Percentiles rank a stretch among this genome's conserved stretches.
phyloP scores from a whole-genome alignment of 1,139 yeast species.

The Meyerozyma smithsonii region DNA sequence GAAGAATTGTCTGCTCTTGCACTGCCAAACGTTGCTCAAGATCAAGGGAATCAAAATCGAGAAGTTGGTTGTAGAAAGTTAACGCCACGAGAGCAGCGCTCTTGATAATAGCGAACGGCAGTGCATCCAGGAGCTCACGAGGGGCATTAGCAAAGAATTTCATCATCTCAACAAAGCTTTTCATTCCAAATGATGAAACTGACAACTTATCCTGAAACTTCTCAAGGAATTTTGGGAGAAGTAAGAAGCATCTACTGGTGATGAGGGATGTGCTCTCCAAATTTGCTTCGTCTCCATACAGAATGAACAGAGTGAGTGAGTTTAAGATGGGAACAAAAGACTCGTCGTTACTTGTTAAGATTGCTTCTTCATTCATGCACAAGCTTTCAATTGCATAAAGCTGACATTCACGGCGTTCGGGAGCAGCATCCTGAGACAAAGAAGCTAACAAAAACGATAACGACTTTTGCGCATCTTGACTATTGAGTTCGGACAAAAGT shows the following conservation, averaged over 20 bases:
- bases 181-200: conserved; percentile 31
- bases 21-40: conserved; percentile 12
- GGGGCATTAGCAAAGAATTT: conserved; percentile 18
- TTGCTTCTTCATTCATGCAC: conserved; percentile 42
- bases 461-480: conserved; percentile 26
- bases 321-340: conserved; percentile 20
- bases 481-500: conserved; percentile 41
- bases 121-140: conserved; percentile 13
- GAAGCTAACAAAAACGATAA: conserved; percentile 14
- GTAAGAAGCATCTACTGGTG: conserved; percentile 40
- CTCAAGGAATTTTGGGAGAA: conserved; percentile 54
- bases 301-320: conserved; percentile 16
- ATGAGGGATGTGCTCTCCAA: conserved; percentile 24
- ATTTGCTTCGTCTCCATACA: conserved; percentile 4
- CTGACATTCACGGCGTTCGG: conserved; percentile 32
- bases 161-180: conserved; percentile 34
- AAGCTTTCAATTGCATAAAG: conserved; percentile 37
- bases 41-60: conserved; percentile 27
- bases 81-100: conserved; percentile 49
- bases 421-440: conserved; percentile 11
- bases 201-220: conserved; percentile 38
- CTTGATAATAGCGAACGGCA: conserved; percentile 28
- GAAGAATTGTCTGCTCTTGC: conserved; percentile 26
- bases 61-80: conserved; percentile 48
- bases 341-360: conserved; percentile 14